Evolutionary conservation across 257 asterid species (phyloP).

Genomic region (Lantana camara): DNA sequence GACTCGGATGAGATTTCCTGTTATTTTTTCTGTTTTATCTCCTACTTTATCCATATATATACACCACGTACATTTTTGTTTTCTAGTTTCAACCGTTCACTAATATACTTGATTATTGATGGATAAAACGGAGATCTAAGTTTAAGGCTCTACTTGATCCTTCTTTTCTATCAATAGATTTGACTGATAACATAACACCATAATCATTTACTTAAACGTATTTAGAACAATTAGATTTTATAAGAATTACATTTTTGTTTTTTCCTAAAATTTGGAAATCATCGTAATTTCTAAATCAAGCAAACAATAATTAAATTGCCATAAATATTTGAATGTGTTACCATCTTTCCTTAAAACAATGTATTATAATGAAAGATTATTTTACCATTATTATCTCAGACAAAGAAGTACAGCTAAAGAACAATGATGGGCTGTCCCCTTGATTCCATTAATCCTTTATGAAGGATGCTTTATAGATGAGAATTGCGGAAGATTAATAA

Average conservation of each 20-base stretch:
- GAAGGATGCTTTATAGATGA: slow-evolving; percentile 31
- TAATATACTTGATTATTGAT: too few species aligned
- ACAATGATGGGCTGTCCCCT: slow-evolving; percentile 48
- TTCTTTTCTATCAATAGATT: neutral
- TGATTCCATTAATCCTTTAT: slow-evolving; percentile 39
- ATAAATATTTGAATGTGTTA: neutral
- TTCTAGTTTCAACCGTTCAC: too few species aligned
- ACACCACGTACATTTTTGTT: too few species aligned
- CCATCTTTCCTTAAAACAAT: neutral
- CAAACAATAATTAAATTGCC: neutral
- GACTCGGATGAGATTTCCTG: too few species aligned
- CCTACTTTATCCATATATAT: too few species aligned
- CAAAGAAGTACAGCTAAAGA: slow-evolving; percentile 21
- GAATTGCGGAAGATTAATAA: slow-evolving; percentile 1
- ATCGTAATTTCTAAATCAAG: too few species aligned
- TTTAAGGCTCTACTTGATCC: slow-evolving; percentile 11
- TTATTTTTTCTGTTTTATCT: too few species aligned
- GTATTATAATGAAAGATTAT: neutral
- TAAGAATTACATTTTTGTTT: neutral
- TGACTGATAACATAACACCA: slow-evolving; percentile 17
- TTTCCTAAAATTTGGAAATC: too few species aligned
- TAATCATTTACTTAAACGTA: neutral
- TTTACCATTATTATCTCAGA: neutral
- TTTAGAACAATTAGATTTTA: neutral
- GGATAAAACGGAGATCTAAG: too few species aligned